Conservation (phyloP, 345 rosid species). For the Lenwebbia sp. region DNA sequence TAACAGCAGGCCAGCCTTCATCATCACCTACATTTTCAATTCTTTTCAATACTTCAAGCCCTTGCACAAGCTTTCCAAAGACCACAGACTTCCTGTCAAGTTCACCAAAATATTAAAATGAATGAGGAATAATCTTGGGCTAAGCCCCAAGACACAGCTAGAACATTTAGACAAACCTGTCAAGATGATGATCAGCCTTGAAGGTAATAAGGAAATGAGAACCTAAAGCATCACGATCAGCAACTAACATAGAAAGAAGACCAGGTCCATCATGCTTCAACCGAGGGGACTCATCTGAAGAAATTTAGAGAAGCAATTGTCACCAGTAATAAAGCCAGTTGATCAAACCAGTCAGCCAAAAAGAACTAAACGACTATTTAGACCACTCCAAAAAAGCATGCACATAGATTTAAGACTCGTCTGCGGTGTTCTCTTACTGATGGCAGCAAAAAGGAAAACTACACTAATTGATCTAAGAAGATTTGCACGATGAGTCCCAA, state of each 20-base stretch:
- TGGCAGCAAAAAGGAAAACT: neutral
- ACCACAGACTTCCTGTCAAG: slow-evolving; percentile 61
- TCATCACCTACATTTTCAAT: slow-evolving; percentile 83
- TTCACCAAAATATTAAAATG: neutral
- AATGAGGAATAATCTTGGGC: neutral
- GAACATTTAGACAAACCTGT: slow-evolving; percentile 38
- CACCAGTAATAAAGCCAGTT: neutral
- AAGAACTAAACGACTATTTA: neutral
- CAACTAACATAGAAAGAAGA: slow-evolving; percentile 70
- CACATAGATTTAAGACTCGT: neutral
- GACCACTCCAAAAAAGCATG: neutral
- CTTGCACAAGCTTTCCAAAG: slow-evolving; percentile 89
- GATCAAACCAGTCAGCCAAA: neutral
- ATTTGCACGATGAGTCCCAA: neutral
- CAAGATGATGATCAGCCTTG: slow-evolving; percentile 68
- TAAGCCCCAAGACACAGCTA: neutral
- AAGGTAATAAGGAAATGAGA: slow-evolving; percentile 84
- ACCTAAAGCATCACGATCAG: slow-evolving; percentile 76
- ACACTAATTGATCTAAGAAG: neutral
- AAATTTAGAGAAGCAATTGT: neutral
- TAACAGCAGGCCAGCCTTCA: slow-evolving; percentile 75
- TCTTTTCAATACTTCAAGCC: slow-evolving; percentile 62
- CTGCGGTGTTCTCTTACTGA: neutral
- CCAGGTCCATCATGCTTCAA: slow-evolving; percentile 79
- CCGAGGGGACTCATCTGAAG: slow-evolving; percentile 76